Evolutionary conservation across 331 rosid species (phyloP).

Genomic region (Quercus tomentella): DNA sequence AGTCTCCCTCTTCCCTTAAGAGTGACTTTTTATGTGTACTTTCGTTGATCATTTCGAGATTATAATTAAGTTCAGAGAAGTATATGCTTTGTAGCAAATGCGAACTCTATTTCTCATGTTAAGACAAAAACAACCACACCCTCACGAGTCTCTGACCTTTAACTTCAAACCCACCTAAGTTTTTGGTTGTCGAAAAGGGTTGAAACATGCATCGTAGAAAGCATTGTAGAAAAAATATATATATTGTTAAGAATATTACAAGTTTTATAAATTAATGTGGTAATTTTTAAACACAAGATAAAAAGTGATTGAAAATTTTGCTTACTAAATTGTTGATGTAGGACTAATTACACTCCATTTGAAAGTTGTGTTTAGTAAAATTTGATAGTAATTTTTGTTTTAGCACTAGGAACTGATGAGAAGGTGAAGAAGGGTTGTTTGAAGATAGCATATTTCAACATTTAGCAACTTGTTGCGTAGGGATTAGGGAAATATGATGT

Average conservation of each 20-base stretch:
- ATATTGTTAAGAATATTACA: too few relatives aligned
- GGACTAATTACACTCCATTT: background rate
- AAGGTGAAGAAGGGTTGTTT: background rate
- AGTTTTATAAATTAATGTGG: too few relatives aligned
- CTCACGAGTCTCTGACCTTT: background rate
- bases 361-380: background rate
- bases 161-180: background rate
- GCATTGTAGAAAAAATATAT: background rate
- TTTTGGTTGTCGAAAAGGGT: background rate
- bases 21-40: too few relatives aligned
- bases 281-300: too few relatives aligned
- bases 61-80: too few relatives aligned
- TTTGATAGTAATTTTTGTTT: background rate
- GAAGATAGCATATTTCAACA: background rate
- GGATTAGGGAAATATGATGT: too few relatives aligned
- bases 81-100: too few relatives aligned
- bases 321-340: too few relatives aligned
- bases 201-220: background rate
- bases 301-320: too few relatives aligned
- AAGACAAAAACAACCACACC: background rate
- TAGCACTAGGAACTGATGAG: background rate
- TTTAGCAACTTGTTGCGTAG: background rate
- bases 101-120: too few relatives aligned
- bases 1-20: too few relatives aligned
- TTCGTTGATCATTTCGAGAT: too few relatives aligned